These are phyloP conservation scores for Hortiboletus campestris DNA, from an alignment of 768 basidiomycete genomes.

Conservation along the genomic window DNA sequence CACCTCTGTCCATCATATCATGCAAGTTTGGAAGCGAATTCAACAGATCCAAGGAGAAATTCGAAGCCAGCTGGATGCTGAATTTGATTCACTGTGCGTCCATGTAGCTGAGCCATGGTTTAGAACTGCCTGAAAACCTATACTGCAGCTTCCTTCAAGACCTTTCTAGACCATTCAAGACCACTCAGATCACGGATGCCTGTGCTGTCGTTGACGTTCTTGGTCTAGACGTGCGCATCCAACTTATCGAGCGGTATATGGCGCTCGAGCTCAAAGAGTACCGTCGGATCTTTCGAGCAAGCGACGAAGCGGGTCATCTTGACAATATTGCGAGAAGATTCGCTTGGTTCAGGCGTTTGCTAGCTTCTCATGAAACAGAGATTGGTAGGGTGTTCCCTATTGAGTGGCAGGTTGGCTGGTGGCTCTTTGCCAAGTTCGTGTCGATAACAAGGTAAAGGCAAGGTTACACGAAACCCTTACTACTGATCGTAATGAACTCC, in stretches of 20 bases:
- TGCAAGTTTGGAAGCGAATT: conserved; percentile 74
- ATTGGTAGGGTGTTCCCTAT: conserved; percentile 79
- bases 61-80: conserved; percentile 76
- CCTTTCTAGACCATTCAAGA: conserved; percentile 61
- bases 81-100: conserved; percentile 92
- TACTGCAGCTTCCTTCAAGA: conserved; percentile 74
- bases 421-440: conserved; percentile 80
- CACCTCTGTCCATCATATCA: conserved; percentile 70
- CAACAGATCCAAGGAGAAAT: conserved; percentile 82
- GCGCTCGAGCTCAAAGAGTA: conserved; percentile 93
- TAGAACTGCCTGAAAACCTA: not conserved
- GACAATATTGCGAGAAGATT: conserved; percentile 93
- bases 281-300: conserved; percentile 88
- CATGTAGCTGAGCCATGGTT: not conserved
- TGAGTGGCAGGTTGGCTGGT: conserved; percentile 84
- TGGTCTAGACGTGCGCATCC: conserved; percentile 76
- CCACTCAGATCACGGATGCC: conserved; percentile 69
- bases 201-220: conserved; percentile 89
- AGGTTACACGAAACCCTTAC: not conserved
- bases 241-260: conserved; percentile 86
- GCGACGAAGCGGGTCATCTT: conserved; percentile 93
- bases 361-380: conserved; percentile 86
- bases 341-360: conserved; percentile 88
- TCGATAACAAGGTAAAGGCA: conserved; percentile 76
- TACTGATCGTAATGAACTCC: not conserved